A percentile compares a stretch with the other conserved stretches of the same genome.
Evolutionary conservation across 257 asterid genomes (phyloP).

Genomic region (Jacaranda mimosifolia): DNA sequence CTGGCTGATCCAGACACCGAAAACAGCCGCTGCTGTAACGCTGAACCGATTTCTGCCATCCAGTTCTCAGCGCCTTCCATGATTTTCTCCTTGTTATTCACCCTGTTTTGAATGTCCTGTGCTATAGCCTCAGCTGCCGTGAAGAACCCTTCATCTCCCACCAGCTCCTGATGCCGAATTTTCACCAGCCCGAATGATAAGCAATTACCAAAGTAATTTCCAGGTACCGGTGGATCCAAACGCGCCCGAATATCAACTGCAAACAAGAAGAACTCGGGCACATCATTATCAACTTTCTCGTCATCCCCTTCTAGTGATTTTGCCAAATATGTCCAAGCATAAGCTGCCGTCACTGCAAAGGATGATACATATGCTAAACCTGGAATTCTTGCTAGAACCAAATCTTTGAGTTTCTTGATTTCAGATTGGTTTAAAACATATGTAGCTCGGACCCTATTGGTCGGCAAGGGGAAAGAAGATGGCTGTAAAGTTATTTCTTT

Average conservation of each 20-base stretch:
- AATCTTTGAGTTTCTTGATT: background rate
- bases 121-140: constrained; percentile 34
- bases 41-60: background rate
- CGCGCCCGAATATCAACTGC: constrained; percentile 30
- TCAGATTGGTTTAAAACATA: constrained; percentile 3
- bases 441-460: constrained; percentile 49
- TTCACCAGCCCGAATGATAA: too few relatives aligned
- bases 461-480: constrained; percentile 26
- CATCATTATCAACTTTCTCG: background rate
- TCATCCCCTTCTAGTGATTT: constrained; percentile 33
- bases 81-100: constrained; percentile 30
- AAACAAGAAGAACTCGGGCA: constrained; percentile 38
- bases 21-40: background rate
- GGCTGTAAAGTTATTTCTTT: background rate
- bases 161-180: too few relatives aligned
- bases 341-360: constrained; percentile 48
- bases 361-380: constrained; percentile 42
- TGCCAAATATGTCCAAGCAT: constrained; percentile 47
- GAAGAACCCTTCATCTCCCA: too few relatives aligned
- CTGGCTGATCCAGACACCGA: constrained; percentile 49
- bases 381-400: constrained; percentile 34
- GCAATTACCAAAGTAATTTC: too few relatives aligned
- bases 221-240: too few relatives aligned
- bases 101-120: constrained; percentile 30
- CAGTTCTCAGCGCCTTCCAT: constrained; percentile 31